Conservation (phyloP, 2,329 filamentous ascomycete species). For the Microdochium paspali region DNA sequence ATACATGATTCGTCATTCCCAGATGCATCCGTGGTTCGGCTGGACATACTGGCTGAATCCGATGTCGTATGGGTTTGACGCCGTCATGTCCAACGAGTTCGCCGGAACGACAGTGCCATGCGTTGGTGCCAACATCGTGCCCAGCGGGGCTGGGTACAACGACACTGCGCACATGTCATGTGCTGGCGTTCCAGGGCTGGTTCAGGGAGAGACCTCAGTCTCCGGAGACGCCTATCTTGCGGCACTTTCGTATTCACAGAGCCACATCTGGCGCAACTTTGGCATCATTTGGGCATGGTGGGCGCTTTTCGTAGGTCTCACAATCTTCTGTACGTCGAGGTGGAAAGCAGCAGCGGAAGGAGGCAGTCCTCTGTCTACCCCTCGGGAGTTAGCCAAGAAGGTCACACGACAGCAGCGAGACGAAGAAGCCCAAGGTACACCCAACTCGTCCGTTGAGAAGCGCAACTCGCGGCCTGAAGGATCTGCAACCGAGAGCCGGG, state of each 20-base stretch:
- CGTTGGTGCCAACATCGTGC: conserved; percentile 38
- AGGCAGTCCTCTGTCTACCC: conserved; percentile 48
- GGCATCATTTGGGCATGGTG: conserved; percentile 56
- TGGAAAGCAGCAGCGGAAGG: conserved; percentile 46
- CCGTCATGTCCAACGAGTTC: conserved; percentile 63
- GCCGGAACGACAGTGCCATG: conserved; percentile 44
- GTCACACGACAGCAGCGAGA: conserved; percentile 25
- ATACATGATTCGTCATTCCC: conserved; percentile 50
- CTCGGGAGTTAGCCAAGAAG: conserved; percentile 44
- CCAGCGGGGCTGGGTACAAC: conserved; percentile 36
- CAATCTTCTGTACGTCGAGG: conserved; percentile 43
- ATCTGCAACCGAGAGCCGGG: conserved; percentile 11
- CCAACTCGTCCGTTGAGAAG: conserved; percentile 3
- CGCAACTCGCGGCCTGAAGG: conserved; percentile 6
- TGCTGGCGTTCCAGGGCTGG: conserved; percentile 47
- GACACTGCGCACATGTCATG: conserved; percentile 37
- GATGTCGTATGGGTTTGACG: conserved; percentile 61
- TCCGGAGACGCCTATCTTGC: conserved; percentile 49
- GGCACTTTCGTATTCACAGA: conserved; percentile 41
- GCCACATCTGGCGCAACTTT: conserved; percentile 50
- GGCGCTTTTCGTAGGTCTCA: conserved; percentile 47
- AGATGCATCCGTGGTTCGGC: conserved; percentile 54
- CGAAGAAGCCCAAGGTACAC: conserved; percentile 33
- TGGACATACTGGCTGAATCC: conserved; percentile 61
- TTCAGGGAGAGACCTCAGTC: conserved; percentile 34